Conservation (phyloP, 164 flowering plant genomes). For the Chimonanthus praecox region DNA sequence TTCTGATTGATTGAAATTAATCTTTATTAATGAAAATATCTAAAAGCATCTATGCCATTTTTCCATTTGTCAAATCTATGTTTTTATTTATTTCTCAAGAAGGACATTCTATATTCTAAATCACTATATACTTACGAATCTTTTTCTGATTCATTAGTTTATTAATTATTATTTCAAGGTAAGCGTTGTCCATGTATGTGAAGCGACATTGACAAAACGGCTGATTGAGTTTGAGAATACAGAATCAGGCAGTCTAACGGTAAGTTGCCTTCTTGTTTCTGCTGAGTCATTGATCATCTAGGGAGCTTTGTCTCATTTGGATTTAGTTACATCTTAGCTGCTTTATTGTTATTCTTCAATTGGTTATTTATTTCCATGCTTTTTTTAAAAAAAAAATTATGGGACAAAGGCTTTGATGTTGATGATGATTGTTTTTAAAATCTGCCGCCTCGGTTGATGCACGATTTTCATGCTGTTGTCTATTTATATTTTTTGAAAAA, state of each 20-base stretch:
- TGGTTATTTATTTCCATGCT: too few relatives aligned
- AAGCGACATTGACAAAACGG: conserved; percentile 82
- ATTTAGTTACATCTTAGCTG: neutral
- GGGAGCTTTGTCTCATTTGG: neutral
- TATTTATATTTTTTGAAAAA: too few relatives aligned
- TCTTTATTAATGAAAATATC: too few relatives aligned
- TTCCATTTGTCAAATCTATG: neutral
- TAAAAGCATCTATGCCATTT: neutral
- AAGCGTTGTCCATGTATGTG: conserved; percentile 82
- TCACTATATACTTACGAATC: neutral
- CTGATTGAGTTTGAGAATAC: conserved; percentile 91
- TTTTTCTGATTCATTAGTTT: neutral
- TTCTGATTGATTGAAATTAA: too few relatives aligned
- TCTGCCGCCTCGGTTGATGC: too few relatives aligned
- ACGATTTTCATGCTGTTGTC: too few relatives aligned
- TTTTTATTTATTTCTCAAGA: neutral
- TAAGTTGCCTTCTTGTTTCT: conserved; percentile 23
- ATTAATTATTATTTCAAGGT: conserved; percentile 31
- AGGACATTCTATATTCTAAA: neutral
- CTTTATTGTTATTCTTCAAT: neutral
- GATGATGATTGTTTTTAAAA: too few relatives aligned
- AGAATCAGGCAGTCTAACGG: conserved; percentile 78
- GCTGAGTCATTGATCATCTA: neutral
- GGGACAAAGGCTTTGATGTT: too few relatives aligned
- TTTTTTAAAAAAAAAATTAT: too few relatives aligned